Evolutionary conservation across 768 basidiomycete genomes (phyloP).

Genomic region (Suillus brevipes): DNA sequence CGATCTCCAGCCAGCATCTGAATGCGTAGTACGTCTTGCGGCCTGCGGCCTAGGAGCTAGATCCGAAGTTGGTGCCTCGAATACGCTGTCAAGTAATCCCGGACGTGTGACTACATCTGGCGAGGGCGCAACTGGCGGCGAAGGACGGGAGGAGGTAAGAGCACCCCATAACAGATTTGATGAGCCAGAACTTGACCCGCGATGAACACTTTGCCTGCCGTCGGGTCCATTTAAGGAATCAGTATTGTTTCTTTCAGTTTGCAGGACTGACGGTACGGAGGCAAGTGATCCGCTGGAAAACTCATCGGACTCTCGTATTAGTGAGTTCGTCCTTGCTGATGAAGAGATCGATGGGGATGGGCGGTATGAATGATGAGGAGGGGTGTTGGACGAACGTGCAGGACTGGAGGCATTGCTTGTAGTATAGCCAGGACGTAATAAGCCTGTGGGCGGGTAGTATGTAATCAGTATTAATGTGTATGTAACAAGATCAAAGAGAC

Average conservation of each 20-base stretch:
- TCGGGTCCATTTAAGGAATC: background rate
- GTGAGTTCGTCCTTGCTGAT: constrained; percentile 5
- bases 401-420: background rate
- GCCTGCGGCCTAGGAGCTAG: background rate
- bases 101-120: background rate
- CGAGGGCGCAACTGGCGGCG: background rate
- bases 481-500: background rate
- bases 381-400: background rate
- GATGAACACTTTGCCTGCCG: background rate
- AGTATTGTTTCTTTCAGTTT: constrained; percentile 1
- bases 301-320: background rate
- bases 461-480: constrained; percentile 1
- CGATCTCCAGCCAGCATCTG: background rate
- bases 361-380: constrained; percentile 26
- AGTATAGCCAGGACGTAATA: constrained; percentile 4
- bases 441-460: background rate
- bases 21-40: background rate
- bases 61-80: background rate
- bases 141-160: background rate
- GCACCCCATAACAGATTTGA: background rate
- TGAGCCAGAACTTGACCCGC: background rate
- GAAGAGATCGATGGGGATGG: constrained; percentile 13
- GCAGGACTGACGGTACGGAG: background rate
- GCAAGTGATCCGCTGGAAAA: background rate
- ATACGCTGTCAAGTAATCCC: background rate